Evolutionary conservation across 148 eudicot genomes (phyloP).

Genomic region (Mesembryanthemum crystallinum): DNA sequence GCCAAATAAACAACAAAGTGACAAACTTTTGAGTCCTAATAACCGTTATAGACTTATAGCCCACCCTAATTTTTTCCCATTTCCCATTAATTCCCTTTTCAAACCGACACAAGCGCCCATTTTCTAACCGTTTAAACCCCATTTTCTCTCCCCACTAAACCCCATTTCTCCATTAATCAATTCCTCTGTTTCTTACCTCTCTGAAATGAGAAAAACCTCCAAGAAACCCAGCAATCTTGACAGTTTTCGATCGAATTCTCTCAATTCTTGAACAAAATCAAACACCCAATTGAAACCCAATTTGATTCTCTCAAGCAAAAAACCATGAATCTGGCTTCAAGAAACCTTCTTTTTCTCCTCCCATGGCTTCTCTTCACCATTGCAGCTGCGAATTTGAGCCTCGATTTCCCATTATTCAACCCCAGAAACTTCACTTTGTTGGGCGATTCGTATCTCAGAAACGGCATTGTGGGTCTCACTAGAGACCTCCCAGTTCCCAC

Average conservation of each 20-base stretch:
- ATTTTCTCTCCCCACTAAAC: constrained; percentile 24
- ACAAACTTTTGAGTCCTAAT: constrained; percentile 1
- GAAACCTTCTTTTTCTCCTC: constrained; percentile 37
- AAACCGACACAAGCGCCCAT: constrained; percentile 51
- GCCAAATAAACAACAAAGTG: background rate
- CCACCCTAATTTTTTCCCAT: background rate
- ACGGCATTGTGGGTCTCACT: constrained; percentile 59
- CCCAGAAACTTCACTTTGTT: constrained; percentile 67
- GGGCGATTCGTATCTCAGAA: constrained; percentile 69
- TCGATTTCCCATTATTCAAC: constrained; percentile 51
- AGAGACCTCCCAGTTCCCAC: constrained; percentile 60
- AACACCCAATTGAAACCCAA: constrained; percentile 16
- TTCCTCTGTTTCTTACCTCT: constrained; percentile 15
- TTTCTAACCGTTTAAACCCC: constrained; percentile 60
- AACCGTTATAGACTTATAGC: constrained; percentile 26
- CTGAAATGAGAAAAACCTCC: constrained; percentile 16
- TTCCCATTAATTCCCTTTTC: background rate
- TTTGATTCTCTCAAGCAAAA: background rate
- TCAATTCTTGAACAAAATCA: constrained; percentile 16
- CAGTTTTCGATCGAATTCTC: constrained; percentile 16
- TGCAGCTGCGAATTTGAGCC: constrained; percentile 28
- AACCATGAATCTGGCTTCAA: constrained; percentile 35
- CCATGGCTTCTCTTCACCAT: constrained; percentile 15
- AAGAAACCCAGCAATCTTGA: constrained; percentile 15
- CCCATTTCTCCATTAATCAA: background rate